Conservation (phyloP, 805 yeast species). For the Ogataea corticis region DNA sequence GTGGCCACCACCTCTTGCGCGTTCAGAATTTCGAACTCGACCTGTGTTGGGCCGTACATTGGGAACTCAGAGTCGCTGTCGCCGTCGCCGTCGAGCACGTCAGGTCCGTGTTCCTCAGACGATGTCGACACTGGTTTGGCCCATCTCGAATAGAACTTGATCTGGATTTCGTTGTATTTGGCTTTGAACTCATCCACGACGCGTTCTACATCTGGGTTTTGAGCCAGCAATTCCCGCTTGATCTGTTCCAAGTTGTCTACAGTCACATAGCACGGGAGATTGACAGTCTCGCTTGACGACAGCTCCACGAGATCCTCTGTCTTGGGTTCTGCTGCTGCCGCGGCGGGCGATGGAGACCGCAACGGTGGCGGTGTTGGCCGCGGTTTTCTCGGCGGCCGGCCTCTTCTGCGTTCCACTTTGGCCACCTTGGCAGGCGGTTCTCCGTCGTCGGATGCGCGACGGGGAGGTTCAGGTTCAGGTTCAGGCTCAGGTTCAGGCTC, state of each 20-base stretch:
- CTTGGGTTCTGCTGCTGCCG: no score
- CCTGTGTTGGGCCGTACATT: constrained; percentile 35
- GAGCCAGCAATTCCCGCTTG: constrained; percentile 14
- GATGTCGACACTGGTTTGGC: constrained; percentile 14
- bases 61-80: constrained; percentile 27
- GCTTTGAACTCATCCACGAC: constrained; percentile 21
- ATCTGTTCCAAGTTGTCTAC: constrained; percentile 20
- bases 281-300: neutral
- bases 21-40: constrained; percentile 31
- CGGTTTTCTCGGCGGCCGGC: neutral
- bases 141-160: constrained; percentile 28
- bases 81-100: constrained; percentile 1
- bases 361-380: neutral
- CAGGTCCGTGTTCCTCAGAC: constrained; percentile 7
- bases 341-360: neutral
- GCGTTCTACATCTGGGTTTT: constrained; percentile 12
- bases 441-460: neutral
- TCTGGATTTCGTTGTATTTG: constrained; percentile 25
- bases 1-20: constrained; percentile 31
- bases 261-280: constrained; percentile 23
- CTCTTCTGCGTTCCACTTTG: neutral
- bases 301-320: no score
- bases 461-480: neutral
- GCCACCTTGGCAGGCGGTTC: neutral
- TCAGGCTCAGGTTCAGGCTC: no score